Percentiles rank a stretch among this genome's conserved stretches.
Conservation (phyloP, 192 early-diverging fungal genomes). For the Kappamyces sp. region DNA sequence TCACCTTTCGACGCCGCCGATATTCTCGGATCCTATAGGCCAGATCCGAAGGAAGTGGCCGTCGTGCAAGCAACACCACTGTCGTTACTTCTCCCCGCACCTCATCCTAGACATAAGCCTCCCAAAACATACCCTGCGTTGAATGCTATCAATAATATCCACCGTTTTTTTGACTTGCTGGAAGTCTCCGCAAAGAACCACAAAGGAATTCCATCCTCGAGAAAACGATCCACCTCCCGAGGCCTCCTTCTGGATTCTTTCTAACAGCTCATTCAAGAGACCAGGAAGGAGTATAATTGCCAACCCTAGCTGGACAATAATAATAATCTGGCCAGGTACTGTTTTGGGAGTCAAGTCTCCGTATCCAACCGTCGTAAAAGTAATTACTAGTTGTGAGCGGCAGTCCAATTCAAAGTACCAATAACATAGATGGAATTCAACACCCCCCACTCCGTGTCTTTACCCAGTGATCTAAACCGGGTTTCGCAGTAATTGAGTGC, state of each 20-base stretch:
- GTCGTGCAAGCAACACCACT: constrained; percentile 29
- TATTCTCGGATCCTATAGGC: constrained; percentile 18
- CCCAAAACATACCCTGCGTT: constrained; percentile 13
- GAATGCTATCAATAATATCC: constrained; percentile 24
- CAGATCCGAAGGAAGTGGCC: constrained; percentile 14
- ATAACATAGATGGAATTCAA: too few relatives aligned
- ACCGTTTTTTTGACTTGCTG: constrained; percentile 6
- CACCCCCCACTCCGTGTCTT: too few relatives aligned
- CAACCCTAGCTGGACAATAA: constrained; percentile 57
- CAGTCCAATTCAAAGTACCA: too few relatives aligned
- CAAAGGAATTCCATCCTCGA: constrained; percentile 23
- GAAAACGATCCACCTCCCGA: constrained; percentile 26
- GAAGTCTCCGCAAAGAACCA: constrained; percentile 33
- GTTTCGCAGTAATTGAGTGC: constrained; percentile 57
- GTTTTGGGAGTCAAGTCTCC: constrained; percentile 61
- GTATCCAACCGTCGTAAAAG: constrained; percentile 68
- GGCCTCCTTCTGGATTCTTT: constrained; percentile 19
- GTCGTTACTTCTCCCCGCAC: neutral
- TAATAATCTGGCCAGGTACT: constrained; percentile 46
- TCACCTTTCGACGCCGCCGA: constrained; percentile 22
- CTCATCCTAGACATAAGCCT: too few relatives aligned
- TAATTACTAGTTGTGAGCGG: constrained; percentile 39
- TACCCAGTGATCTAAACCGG: constrained; percentile 27
- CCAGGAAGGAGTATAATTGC: constrained; percentile 43
- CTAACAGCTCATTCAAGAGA: constrained; percentile 24